These are phyloP conservation scores for Halenospora varia DNA, from an alignment of 495 filamentous ascomycete species.

Conservation along the genomic window DNA sequence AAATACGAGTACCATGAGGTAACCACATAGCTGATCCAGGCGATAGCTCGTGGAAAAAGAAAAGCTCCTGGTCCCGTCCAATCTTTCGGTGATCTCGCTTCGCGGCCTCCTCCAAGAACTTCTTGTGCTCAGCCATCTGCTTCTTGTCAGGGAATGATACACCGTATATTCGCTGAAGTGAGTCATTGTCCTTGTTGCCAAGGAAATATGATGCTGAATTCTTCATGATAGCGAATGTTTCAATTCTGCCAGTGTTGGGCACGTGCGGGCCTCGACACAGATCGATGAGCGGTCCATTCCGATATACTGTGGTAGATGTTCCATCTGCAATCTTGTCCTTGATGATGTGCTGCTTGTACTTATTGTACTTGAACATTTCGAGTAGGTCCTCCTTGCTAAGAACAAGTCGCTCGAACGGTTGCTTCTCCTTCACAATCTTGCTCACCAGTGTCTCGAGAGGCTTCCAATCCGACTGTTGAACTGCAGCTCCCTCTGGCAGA, in stretches of 20 bases:
- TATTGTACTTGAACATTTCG: constrained; percentile 96
- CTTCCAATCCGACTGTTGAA: constrained; percentile 71
- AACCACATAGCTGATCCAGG: constrained; percentile 92
- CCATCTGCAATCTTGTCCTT: constrained; percentile 85
- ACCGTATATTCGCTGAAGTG: constrained; percentile 91
- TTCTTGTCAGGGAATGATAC: constrained; percentile 98
- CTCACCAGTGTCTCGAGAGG: constrained; percentile 70
- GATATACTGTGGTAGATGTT: constrained; percentile 88
- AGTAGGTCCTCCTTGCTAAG: constrained; percentile 84
- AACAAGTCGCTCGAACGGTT: constrained; percentile 85
- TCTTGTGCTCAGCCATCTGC: constrained; percentile 80
- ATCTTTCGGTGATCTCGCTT: constrained; percentile 91
- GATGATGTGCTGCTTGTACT: constrained; percentile 95
- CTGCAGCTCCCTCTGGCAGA: constrained; percentile 68
- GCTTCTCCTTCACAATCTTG: constrained; percentile 91
- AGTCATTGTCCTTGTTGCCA: constrained; percentile 88
- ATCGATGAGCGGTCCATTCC: constrained; percentile 77
- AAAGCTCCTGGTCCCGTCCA: constrained; percentile 91
- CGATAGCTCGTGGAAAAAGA: constrained; percentile 90
- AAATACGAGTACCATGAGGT: constrained; percentile 87
- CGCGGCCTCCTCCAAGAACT: constrained; percentile 91
- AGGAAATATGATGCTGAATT: constrained; percentile 97
- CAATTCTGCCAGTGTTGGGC: constrained; percentile 86
- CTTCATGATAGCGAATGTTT: constrained; percentile 89
- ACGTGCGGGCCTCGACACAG: constrained; percentile 82